Conservation (phyloP, 805 yeast genomes). For the Candida ortonii region DNA sequence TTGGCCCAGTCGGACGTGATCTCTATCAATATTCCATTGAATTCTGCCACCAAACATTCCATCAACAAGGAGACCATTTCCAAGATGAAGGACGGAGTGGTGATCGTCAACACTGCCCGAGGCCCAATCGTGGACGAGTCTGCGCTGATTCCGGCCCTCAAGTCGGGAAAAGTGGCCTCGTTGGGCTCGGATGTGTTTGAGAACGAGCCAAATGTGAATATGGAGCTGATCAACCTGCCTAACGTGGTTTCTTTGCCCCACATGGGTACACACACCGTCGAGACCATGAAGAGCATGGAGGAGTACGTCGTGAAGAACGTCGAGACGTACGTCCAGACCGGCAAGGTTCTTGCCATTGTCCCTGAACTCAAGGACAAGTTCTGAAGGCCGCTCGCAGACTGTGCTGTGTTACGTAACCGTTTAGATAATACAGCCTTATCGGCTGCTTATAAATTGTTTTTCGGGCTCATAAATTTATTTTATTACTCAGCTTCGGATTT, state of each 20-base stretch:
- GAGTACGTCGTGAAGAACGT: slow-evolving; percentile 71
- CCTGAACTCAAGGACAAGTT: slow-evolving; percentile 58
- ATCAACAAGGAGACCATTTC: slow-evolving; percentile 57
- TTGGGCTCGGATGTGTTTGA: slow-evolving; percentile 79
- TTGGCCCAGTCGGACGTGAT: slow-evolving; percentile 63
- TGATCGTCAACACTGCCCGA: slow-evolving; percentile 80
- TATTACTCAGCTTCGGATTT: no score
- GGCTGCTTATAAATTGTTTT: no score
- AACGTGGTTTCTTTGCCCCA: slow-evolving; percentile 82
- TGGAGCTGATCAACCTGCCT: slow-evolving; percentile 58
- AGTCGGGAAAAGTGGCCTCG: slow-evolving; percentile 60
- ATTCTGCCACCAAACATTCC: slow-evolving; percentile 64
- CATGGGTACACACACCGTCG: slow-evolving; percentile 78
- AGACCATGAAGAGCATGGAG: slow-evolving; percentile 80
- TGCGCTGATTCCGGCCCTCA: slow-evolving; percentile 53
- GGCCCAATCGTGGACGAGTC: slow-evolving; percentile 77
- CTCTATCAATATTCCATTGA: slow-evolving; percentile 75
- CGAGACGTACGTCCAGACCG: slow-evolving; percentile 52
- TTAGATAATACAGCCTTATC: no score
- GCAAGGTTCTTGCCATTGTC: slow-evolving; percentile 71
- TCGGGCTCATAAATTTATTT: no score
- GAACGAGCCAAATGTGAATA: slow-evolving; percentile 66
- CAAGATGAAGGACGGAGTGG: slow-evolving; percentile 77
- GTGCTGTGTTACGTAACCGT: no score
- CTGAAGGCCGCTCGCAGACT: slow-evolving; percentile 13